A percentile compares a stretch with the other conserved stretches of the same genome.
Evolutionary conservation across 2,329 filamentous ascomycete genomes (phyloP).

Genomic region (Teratosphaeria pseudoeucalypti): DNA sequence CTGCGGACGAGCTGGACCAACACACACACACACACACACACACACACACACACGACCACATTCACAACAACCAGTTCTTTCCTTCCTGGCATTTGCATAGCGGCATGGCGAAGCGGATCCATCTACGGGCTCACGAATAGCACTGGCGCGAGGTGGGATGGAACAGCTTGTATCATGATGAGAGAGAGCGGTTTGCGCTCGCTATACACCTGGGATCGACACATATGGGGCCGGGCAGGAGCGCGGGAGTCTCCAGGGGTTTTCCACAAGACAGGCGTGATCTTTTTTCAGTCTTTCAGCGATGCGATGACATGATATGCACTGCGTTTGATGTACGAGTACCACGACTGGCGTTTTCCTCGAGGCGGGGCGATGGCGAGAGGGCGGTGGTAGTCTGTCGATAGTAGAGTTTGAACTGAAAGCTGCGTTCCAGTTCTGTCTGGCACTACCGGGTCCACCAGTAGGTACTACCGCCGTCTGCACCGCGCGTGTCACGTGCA

Average conservation of each 20-base stretch:
- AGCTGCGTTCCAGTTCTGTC: background rate
- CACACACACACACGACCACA: background rate
- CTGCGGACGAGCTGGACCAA: background rate
- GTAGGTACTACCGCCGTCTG: too few relatives aligned
- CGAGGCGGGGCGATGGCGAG: background rate
- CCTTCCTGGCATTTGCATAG: background rate
- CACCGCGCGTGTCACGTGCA: background rate
- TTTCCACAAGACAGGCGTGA: background rate
- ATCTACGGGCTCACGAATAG: background rate
- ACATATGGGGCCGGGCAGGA: background rate
- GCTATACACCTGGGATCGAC: too few relatives aligned
- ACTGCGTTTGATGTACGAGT: background rate
- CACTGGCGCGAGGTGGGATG: background rate
- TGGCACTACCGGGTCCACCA: background rate
- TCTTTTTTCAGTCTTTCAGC: background rate
- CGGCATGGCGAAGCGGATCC: background rate
- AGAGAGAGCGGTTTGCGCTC: background rate
- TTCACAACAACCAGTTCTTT: background rate
- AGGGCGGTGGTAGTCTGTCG: background rate
- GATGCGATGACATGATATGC: background rate
- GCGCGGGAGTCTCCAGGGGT: background rate
- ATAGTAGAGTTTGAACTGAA: background rate
- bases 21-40: background rate
- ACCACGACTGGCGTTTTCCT: background rate
- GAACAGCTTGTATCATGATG: background rate